These are phyloP conservation scores for Boletus barrowsii DNA, from an alignment of 768 basidiomycete species.

Conservation along the genomic window DNA sequence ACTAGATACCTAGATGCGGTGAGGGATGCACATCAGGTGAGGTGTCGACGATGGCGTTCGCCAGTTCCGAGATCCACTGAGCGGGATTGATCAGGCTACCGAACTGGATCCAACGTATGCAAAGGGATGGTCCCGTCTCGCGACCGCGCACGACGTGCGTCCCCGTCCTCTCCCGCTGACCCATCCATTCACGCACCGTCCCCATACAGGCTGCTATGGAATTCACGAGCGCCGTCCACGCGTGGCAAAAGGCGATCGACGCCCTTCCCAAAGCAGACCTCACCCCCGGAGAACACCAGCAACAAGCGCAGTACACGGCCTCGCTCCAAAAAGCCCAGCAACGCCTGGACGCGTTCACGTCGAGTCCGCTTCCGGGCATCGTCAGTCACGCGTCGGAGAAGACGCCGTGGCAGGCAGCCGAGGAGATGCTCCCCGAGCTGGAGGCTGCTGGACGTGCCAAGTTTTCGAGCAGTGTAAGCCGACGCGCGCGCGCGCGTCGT, in stretches of 20 bases:
- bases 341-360: neutral
- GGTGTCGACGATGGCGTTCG: neutral
- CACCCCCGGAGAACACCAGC: neutral
- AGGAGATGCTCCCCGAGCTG: constrained; percentile 2
- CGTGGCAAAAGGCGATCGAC: neutral
- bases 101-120: neutral
- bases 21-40: neutral
- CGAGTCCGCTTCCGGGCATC: neutral
- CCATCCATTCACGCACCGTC: neutral
- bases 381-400: neutral
- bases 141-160: constrained; percentile 1
- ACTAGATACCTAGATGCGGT: neutral
- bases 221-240: neutral
- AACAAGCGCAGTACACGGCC: neutral
- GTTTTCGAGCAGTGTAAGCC: neutral
- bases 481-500: too few species aligned
- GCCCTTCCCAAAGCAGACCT: neutral
- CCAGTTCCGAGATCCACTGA: neutral
- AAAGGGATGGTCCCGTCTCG: constrained; percentile 2
- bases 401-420: neutral
- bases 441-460: neutral
- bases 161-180: neutral
- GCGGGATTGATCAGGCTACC: neutral
- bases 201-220: neutral
- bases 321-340: neutral